Conservation (phyloP, 179 eudicot genomes). For the Nepenthes alata region DNA sequence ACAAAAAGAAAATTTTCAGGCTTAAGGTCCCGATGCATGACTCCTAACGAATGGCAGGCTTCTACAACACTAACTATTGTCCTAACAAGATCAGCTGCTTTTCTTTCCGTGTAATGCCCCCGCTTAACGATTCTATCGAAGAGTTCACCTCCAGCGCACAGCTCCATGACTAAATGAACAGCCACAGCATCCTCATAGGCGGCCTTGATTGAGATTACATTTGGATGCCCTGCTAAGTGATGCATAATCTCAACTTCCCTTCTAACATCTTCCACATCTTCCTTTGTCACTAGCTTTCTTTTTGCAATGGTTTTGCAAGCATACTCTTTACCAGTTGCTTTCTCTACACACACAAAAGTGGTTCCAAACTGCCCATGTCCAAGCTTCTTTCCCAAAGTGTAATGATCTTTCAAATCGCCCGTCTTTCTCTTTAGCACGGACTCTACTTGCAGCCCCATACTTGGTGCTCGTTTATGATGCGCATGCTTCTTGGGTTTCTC, state of each 20-base stretch:
- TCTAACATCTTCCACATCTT: conserved; percentile 60
- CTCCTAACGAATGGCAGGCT: conserved; percentile 58
- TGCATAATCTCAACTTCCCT: conserved; percentile 69
- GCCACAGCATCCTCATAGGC: conserved; percentile 60
- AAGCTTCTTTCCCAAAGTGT: conserved; percentile 37
- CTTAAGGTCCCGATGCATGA: conserved; percentile 64
- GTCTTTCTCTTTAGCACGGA: conserved; percentile 35
- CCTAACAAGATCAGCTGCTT: conserved; percentile 52
- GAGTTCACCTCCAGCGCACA: conserved; percentile 59
- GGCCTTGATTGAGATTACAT: conserved; percentile 39
- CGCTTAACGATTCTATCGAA: conserved; percentile 52
- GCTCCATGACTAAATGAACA: conserved; percentile 58
- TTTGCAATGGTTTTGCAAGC: conserved; percentile 62
- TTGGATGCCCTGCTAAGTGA: conserved; percentile 47
- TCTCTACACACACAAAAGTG: conserved; percentile 50
- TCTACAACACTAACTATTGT: conserved; percentile 44
- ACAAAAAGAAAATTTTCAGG: conserved; percentile 62
- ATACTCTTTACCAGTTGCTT: conserved; percentile 26
- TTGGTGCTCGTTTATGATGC: conserved; percentile 20
- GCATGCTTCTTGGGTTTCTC: conserved; percentile 12
- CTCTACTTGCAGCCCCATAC: conserved; percentile 28
- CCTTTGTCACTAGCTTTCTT: conserved; percentile 34
- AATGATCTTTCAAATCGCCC: conserved; percentile 36
- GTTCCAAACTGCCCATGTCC: conserved; percentile 70
- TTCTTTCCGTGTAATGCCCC: conserved; percentile 55